Evolutionary conservation across 306 rosid species (phyloP).

Genomic region (Oxytropis ochrocephala): DNA sequence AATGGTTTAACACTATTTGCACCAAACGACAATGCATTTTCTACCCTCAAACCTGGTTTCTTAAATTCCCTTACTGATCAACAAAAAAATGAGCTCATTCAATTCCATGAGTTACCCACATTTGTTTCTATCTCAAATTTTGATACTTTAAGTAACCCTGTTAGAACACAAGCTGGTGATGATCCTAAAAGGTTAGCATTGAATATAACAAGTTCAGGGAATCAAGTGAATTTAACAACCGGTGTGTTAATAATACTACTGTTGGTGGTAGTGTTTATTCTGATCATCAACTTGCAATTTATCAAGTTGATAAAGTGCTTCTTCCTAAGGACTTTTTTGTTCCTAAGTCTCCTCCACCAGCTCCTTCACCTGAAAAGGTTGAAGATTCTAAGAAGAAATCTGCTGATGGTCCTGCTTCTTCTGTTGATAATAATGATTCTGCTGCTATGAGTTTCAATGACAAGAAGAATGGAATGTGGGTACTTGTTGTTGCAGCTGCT

Average conservation of each 20-base stretch:
- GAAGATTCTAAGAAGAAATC: conserved; percentile 37
- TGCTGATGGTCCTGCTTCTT: conserved; percentile 17
- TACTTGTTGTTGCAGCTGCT: neutral
- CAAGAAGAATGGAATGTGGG: neutral
- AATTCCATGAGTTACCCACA: conserved; percentile 47
- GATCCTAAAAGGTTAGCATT: conserved; percentile 41
- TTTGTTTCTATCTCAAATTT: conserved; percentile 52
- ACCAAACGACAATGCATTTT: conserved; percentile 51
- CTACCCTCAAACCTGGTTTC: conserved; percentile 52
- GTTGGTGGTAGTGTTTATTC: conserved; percentile 57
- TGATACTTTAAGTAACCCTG: conserved; percentile 61
- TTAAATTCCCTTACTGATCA: conserved; percentile 50
- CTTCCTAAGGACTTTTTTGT: conserved; percentile 50
- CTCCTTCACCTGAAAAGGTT: conserved; percentile 32
- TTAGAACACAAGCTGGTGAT: conserved; percentile 69
- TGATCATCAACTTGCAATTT: conserved; percentile 61
- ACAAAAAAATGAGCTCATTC: conserved; percentile 56
- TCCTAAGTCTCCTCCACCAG: conserved; percentile 49
- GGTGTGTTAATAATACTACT: conserved; percentile 60
- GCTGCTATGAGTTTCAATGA: conserved; percentile 19
- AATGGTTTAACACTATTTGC: conserved; percentile 52
- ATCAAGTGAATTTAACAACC: conserved; percentile 46
- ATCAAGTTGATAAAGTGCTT: conserved; percentile 58
- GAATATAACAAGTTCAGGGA: conserved; percentile 58
- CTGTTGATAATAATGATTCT: conserved; percentile 15